Percentiles rank a stretch among this genome's conserved stretches.
phyloP scores from a whole-genome alignment of 140 eudicot species.

The Bidens hawaiensis region DNA sequence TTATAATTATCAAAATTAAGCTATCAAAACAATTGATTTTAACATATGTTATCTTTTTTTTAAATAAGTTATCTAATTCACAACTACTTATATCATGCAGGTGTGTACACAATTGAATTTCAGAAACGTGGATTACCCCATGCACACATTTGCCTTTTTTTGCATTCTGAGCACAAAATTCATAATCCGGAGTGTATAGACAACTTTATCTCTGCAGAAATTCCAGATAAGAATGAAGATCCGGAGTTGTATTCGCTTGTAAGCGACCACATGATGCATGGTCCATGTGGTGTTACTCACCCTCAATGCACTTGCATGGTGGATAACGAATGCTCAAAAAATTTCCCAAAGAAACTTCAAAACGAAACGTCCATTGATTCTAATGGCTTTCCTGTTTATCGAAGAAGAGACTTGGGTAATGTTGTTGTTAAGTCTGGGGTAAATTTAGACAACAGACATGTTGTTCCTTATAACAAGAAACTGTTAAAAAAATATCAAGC shows the following conservation, averaged over 20 bases:
- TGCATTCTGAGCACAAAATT: neutral
- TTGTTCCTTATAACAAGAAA: too few species aligned
- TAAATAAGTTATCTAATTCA: too few species aligned
- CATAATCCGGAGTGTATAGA: neutral
- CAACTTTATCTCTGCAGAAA: neutral
- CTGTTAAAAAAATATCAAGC: too few species aligned
- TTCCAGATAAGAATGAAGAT: neutral
- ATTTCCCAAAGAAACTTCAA: constrained; percentile 9
- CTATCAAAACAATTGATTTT: too few species aligned
- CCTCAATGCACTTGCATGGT: constrained; percentile 16
- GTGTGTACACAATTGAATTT: neutral
- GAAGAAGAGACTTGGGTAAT: too few species aligned
- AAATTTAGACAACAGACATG: too few species aligned
- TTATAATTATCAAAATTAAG: too few species aligned
- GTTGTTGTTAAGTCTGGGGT: too few species aligned
- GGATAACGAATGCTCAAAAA: constrained; percentile 1
- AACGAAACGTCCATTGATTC: too few species aligned
- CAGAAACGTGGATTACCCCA: neutral
- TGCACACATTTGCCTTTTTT: neutral
- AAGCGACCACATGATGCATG: constrained; percentile 18
- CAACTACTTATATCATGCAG: too few species aligned
- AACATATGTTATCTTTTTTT: too few species aligned
- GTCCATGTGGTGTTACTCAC: constrained; percentile 15
- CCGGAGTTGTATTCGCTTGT: neutral
- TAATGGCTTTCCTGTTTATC: too few species aligned